A percentile compares a stretch with the other conserved stretches of the same genome.
Evolutionary conservation across 495 filamentous ascomycete genomes (phyloP).

Genomic region (Apodospora peruviana): DNA sequence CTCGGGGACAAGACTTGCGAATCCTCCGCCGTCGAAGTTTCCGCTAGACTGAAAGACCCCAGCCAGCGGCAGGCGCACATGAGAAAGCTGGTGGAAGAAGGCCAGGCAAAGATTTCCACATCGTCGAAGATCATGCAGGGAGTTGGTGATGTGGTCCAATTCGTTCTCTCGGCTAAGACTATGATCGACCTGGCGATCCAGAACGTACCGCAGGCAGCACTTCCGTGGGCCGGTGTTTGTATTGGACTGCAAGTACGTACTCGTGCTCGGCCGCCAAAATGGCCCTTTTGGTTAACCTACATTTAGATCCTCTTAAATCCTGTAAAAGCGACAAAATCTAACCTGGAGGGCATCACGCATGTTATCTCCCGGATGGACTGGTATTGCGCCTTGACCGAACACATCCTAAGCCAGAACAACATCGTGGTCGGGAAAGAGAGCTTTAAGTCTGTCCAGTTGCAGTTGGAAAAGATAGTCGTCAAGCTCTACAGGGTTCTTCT

Average conservation of each 20-base stretch:
- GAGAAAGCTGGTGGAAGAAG: constrained; percentile 14
- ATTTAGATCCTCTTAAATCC: constrained; percentile 19
- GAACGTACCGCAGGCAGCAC: constrained; percentile 12
- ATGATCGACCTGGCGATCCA: constrained; percentile 14
- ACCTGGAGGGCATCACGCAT: constrained; percentile 23
- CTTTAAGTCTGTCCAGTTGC: constrained; percentile 3
- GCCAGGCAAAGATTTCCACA: constrained; percentile 12
- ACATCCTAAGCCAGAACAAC: constrained; percentile 17
- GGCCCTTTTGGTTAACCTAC: not conserved
- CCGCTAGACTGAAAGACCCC: constrained; percentile 8
- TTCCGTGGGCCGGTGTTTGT: constrained; percentile 20
- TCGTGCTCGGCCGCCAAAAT: not conserved
- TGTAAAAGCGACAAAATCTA: constrained; percentile 21
- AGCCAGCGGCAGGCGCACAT: constrained; percentile 13
- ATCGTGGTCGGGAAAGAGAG: constrained; percentile 4
- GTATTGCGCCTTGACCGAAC: constrained; percentile 26
- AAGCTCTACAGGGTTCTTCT: constrained; percentile 26
- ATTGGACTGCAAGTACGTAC: constrained; percentile 15
- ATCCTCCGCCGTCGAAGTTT: constrained; percentile 1
- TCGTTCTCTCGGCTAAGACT: constrained; percentile 12
- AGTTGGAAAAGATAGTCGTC: constrained; percentile 14
- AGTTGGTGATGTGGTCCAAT: constrained; percentile 13
- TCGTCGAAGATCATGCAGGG: constrained; percentile 11
- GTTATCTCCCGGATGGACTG: constrained; percentile 30
- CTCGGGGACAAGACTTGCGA: constrained; percentile 6